phyloP scores from a whole-genome alignment of 2,329 filamentous ascomycete species.

The Corniculantispora saksenae region DNA sequence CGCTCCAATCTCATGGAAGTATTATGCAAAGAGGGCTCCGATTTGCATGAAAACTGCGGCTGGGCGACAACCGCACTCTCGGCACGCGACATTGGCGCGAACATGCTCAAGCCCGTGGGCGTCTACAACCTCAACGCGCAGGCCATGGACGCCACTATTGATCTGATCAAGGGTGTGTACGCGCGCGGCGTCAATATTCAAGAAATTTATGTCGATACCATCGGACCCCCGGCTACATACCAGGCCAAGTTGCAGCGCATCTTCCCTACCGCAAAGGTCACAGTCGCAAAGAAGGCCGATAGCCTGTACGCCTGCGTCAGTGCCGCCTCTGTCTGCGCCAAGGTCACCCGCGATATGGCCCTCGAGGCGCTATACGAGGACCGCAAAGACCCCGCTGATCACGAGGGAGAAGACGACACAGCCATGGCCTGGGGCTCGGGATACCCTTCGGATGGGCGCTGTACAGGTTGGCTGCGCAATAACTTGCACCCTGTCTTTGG shows the following conservation, averaged over 20 bases:
- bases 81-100: constrained; percentile 76
- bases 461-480: constrained; percentile 75
- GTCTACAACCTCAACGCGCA: constrained; percentile 93
- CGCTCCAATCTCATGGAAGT: constrained; percentile 69
- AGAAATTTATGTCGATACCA: constrained; percentile 94
- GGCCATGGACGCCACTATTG: constrained; percentile 87
- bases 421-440: constrained; percentile 79
- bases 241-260: constrained; percentile 80
- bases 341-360: constrained; percentile 90
- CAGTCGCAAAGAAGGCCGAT: constrained; percentile 88
- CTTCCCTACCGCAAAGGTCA: constrained; percentile 76
- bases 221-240: constrained; percentile 80
- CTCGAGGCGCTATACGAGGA: constrained; percentile 74
- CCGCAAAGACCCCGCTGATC: constrained; percentile 32
- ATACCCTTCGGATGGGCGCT: constrained; percentile 85
- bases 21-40: constrained; percentile 64
- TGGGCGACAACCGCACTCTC: constrained; percentile 84
- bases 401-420: constrained; percentile 37
- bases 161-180: constrained; percentile 76
- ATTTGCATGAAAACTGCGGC: constrained; percentile 62
- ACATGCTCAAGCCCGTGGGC: constrained; percentile 68
- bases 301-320: constrained; percentile 90
- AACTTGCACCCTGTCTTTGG: constrained; percentile 95
- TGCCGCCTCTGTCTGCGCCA: constrained; percentile 91
- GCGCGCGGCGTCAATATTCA: constrained; percentile 76